Conservation (phyloP, 306 rosid species). For the Cucumis cinereus region DNA sequence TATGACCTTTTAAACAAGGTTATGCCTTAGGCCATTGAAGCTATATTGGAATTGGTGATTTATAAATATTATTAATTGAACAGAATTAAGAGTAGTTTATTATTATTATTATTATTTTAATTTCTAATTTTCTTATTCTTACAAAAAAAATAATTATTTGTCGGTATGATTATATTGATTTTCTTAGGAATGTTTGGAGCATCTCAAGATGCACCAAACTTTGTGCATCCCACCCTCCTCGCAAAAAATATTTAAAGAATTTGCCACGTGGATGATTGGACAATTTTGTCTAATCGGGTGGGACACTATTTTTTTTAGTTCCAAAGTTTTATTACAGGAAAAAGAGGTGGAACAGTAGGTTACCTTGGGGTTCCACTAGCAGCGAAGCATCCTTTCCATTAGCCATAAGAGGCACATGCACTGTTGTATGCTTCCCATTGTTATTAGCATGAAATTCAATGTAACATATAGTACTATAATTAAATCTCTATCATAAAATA, state of each 20-base stretch:
- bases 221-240: too few relatives aligned
- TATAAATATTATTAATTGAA: too few relatives aligned
- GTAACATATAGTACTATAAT: slow-evolving; percentile 1
- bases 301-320: neutral
- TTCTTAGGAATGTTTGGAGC: neutral
- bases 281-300: too few relatives aligned
- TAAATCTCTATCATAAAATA: slow-evolving; percentile 63
- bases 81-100: too few relatives aligned
- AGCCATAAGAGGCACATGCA: slow-evolving; percentile 21
- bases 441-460: slow-evolving; percentile 69
- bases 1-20: too few relatives aligned
- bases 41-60: too few relatives aligned
- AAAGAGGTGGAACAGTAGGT: neutral
- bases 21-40: too few relatives aligned
- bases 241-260: too few relatives aligned
- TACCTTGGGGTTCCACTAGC: neutral
- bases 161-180: neutral
- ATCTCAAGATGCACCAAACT: too few relatives aligned
- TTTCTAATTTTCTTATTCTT: neutral
- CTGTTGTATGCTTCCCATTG: slow-evolving; percentile 67
- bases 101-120: too few relatives aligned
- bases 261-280: too few relatives aligned
- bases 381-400: too few relatives aligned
- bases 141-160: neutral
- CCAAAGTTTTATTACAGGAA: neutral